These are phyloP conservation scores for Leucogyrophana mollusca DNA, from an alignment of 768 basidiomycete species.

Conservation along the genomic window DNA sequence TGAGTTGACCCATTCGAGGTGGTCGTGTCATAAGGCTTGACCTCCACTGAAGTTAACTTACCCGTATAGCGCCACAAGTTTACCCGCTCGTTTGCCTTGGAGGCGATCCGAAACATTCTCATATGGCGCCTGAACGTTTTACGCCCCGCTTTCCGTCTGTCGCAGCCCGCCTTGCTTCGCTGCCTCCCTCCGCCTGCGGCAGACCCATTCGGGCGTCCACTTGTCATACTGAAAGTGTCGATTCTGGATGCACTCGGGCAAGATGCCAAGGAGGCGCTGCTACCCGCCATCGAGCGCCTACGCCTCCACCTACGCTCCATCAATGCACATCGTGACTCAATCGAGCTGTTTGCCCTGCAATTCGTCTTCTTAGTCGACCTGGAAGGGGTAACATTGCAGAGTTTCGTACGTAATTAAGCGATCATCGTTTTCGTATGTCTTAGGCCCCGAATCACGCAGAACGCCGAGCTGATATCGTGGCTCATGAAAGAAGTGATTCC, in stretches of 20 bases:
- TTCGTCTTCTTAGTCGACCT: conserved; percentile 70
- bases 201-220: conserved; percentile 67
- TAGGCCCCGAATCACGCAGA: conserved; percentile 33
- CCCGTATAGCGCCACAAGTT: conserved; percentile 61
- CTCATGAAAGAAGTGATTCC: conserved; percentile 64
- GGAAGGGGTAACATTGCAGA: conserved; percentile 51
- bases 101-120: conserved; percentile 53
- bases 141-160: conserved; percentile 37
- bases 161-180: conserved; percentile 35
- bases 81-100: conserved; percentile 57
- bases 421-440: conserved; percentile 4
- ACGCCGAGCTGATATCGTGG: conserved; percentile 63
- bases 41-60: conserved; percentile 7
- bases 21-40: conserved; percentile 3
- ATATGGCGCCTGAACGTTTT: conserved; percentile 49
- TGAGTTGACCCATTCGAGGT: conserved; percentile 29
- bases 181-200: conserved; percentile 53
- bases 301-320: conserved; percentile 54
- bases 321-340: conserved; percentile 32
- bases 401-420: conserved; percentile 42
- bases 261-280: conserved; percentile 39
- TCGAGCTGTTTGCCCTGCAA: conserved; percentile 50
- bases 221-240: conserved; percentile 52
- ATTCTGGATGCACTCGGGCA: conserved; percentile 39
- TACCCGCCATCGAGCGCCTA: conserved; percentile 55